Base-by-base conservation (phyloP, 1,139 yeast species). In the Protomyces inundatus region DNA sequence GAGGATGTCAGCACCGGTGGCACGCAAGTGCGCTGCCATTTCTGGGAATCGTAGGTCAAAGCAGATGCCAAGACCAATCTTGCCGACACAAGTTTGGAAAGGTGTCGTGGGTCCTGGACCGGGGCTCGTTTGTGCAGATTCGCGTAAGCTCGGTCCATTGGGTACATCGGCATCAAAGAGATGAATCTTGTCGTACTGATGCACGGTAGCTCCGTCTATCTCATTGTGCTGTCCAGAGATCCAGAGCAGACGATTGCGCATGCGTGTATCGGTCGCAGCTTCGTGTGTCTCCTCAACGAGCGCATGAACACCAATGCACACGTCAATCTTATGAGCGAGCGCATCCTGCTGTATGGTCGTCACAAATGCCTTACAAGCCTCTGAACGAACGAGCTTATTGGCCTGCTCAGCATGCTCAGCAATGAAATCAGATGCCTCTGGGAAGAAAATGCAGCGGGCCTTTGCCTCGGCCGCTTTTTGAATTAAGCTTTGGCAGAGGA, bases 1-100 rank as follows among this genome's bases (percentile, higher is more conserved):
- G 36, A 93, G 71, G 37, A 93, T 76, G 65, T 90, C 82, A 0
- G 97, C 96, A 0, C 97, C 97, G 53, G 78, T 71, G 32, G 82
- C 73, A 51, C 97, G 79, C 53, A 89, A 77, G 54, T 84, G 74
- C 42, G 87, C 72, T 1, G 93, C 84, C 59, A 87, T 76, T 73
- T 91, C 97, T 0, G 97, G 97, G 73, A 91, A 91, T 68, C 98
- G 78, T 50, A 93, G 82, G 73, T 90, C 97, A 72, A 90, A 90
- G 74, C 97, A 90, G 46, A 89, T 87, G 1, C 86, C 89, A 10
- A 84, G 76, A 0, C 97, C 97, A 4, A 73, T 82, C 71, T 80
- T 81, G 58, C 91, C 95, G 0, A 80, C 78, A 0, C 85, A 81
- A 0, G 86, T 79, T 1, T 77, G 74, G 65, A 89, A 82, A 0